Conservation (phyloP, 176 grass and related monocot species). For the Zoysia pacifica region DNA sequence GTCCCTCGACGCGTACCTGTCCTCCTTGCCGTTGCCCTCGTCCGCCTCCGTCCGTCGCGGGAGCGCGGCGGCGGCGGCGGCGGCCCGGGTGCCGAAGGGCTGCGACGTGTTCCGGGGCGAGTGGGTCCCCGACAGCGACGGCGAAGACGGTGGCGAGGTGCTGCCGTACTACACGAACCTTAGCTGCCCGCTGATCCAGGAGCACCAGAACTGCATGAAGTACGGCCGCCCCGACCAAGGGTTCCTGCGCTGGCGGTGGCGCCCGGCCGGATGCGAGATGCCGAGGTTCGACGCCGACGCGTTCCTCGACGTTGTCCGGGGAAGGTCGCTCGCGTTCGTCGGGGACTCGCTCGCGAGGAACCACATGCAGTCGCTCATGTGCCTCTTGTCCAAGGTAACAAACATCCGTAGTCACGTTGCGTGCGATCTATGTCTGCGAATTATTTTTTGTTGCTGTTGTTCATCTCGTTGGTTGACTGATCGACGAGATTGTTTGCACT, state of each 20-base stretch:
- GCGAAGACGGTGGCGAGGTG: neutral
- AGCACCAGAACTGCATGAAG: slow-evolving; percentile 89
- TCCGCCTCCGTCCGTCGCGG: neutral
- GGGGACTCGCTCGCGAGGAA: slow-evolving; percentile 84
- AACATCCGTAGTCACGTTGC: too few species aligned
- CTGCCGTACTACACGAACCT: slow-evolving; percentile 65
- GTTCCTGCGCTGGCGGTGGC: slow-evolving; percentile 64
- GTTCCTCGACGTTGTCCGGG: slow-evolving; percentile 48
- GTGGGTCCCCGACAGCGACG: slow-evolving; percentile 40
- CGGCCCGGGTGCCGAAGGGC: neutral
- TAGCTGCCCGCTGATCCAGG: slow-evolving; percentile 64
- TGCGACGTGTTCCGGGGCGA: slow-evolving; percentile 54
- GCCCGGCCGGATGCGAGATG: slow-evolving; percentile 49
- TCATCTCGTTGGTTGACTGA: neutral
- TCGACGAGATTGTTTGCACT: neutral
- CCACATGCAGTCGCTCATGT: slow-evolving; percentile 82
- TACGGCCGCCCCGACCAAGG: slow-evolving; percentile 64
- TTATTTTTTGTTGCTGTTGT: neutral
- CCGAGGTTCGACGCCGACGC: slow-evolving; percentile 59
- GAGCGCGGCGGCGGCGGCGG: neutral
- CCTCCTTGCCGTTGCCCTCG: neutral
- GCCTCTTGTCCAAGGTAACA: slow-evolving; percentile 58
- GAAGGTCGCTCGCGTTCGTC: slow-evolving; percentile 61
- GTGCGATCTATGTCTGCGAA: neutral
- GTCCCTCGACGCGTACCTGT: slow-evolving; percentile 14